Evolutionary conservation across 176 grass and related monocot species (phyloP), one percentile per base, ranked within the genome.

Genomic region (Eleusine indica): DNA sequence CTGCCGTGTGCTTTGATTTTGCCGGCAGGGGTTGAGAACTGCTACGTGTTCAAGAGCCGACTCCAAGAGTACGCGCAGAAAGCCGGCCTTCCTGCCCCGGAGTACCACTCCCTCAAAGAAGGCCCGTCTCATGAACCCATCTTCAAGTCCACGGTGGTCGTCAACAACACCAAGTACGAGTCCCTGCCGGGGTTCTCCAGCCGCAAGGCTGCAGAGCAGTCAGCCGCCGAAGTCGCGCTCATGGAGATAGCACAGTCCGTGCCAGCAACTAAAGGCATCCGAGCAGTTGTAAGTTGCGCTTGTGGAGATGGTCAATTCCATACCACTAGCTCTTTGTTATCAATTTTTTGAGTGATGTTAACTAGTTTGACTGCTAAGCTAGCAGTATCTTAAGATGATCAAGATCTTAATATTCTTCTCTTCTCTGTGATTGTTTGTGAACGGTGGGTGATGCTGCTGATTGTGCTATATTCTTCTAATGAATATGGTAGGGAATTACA

Each of bases 191-290:
- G 96, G 16, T 96, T 99, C 69, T 91, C 87, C 89, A 99, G 83
- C 68, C 77, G 96, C 1, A 99, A 99, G 75, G 94, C 87, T n/a
- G 91, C 94, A 3, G 91, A 97, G 21, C 96, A 99, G 83, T 97
- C 94, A 7, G 94, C 94, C 44, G 94, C 91, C n/a, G 94, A 94
- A 66, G 85, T 97, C 69, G 91, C 94, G 9, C 94, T 97, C 22
- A 75, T 87, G 70, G 91, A 90, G 52, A 90, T 93, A 5, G 77
- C 78, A 58, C 87, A 78, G 42, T 93, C 91, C 39, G 65, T 66
- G 25, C 57, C 75, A 16, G 16, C 48, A 64, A 75, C 57, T 41
- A 76, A 64, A 4, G 74, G n/a, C 62, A 88, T 84, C 70, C 81
- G 70, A 21, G 60, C 87, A 69, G 61, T 88, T 18, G 87, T 88